Conservation (phyloP, 2,329 filamentous ascomycete species). For the Allantophomopsis cytisporea region DNA sequence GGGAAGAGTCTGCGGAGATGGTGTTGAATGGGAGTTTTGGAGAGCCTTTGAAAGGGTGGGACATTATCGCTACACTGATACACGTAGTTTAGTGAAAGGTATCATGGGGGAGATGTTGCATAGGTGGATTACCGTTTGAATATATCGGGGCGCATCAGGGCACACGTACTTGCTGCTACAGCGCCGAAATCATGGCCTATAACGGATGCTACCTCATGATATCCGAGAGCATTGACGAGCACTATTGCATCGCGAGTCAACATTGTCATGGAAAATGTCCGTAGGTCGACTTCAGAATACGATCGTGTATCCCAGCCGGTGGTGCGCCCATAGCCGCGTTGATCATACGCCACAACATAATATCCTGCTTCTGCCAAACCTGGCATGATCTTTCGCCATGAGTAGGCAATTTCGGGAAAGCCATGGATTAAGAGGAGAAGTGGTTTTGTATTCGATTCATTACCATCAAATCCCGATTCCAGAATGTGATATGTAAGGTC, state of each 20-base stretch:
- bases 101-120: background rate
- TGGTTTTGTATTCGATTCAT: conserved; percentile 25
- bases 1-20: conserved; percentile 15
- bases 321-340: conserved; percentile 55
- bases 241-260: conserved; percentile 48
- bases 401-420: conserved; percentile 56
- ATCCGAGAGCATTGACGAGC: conserved; percentile 46
- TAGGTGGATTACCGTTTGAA: conserved; percentile 26
- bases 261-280: conserved; percentile 40
- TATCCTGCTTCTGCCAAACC: conserved; percentile 44
- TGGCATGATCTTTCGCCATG: conserved; percentile 51
- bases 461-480: conserved; percentile 29
- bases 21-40: conserved; percentile 32
- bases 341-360: conserved; percentile 53
- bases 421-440: conserved; percentile 51
- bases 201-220: conserved; percentile 40
- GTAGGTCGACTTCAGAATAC: conserved; percentile 38
- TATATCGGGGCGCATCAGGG: conserved; percentile 49
- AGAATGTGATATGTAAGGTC: conserved; percentile 49
- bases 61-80: conserved; percentile 40
- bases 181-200: conserved; percentile 57
- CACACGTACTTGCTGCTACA: conserved; percentile 42
- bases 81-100: background rate
- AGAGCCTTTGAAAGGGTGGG: conserved; percentile 46
- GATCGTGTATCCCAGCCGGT: conserved; percentile 39